Base-by-base conservation (phyloP, 2,329 filamentous ascomycete species). In the Pezicula carpinea region DNA sequence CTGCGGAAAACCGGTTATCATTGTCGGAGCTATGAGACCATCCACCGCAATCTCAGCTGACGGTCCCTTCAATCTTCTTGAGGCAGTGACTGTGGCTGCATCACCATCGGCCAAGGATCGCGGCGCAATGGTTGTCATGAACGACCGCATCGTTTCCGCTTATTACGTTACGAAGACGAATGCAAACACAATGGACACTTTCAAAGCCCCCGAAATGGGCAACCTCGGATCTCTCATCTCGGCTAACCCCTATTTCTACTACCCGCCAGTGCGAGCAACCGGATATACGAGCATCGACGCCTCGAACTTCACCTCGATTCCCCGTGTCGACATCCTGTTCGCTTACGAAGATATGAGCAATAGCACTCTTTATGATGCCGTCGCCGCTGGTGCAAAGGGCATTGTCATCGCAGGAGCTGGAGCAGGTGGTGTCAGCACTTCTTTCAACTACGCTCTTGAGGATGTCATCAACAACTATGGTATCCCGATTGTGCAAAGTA, bases 21-120 rank as follows among this genome's bases (percentile, higher is more conserved):
- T 80, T 19, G 80, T 80, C 2, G 80, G 80, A 5, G 74, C 80
- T 15, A 84, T 84, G 80, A 69, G 80, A 8, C 80, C 80, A 4
- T 74, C 79, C 0, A 82, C 80, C 0, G 79, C 79, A 11, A 69
- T 83, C 56, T 78, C 75, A 50, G 79, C 81, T 14, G 81, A 85
- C 50, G 81, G 81, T 0, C 79, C 79, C 14, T 72, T 79, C 58
- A 84, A 85, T 61, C 69, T 84, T 21, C 73, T 80, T 35, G 74
- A 79, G 59, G 76, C 79, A 11, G 78, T 82, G 1, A 78, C 73
- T 0, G 66, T 83, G 3, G 80, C 80, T 1, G 69, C 66, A 1
- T 69, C 65, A 26, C 63, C 69, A 2, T 61, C 63, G 2, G 76
- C 75, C 1, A 60, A 57, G 7, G 67, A 71, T 43, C 69, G 81